phyloP scores from a whole-genome alignment of 306 rosid genomes.

The Ormosia semicastrata region DNA sequence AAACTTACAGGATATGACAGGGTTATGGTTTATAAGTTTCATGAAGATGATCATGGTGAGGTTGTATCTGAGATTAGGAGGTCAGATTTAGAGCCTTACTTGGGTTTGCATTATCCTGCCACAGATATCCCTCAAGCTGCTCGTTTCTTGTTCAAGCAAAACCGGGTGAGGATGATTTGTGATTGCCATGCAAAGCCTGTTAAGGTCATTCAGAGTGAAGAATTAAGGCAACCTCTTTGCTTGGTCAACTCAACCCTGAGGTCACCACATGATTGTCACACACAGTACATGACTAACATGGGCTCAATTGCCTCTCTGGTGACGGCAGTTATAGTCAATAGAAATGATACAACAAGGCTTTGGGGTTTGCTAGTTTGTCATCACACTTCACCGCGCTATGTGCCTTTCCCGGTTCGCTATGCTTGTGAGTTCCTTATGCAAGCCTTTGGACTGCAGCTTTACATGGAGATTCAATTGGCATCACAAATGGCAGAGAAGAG shows the following conservation, averaged over 20 bases:
- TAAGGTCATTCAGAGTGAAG: constrained; percentile 56
- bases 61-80: constrained; percentile 78
- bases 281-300: constrained; percentile 78
- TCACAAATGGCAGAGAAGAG: constrained; percentile 66
- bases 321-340: constrained; percentile 60
- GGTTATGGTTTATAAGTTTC: constrained; percentile 87
- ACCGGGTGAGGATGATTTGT: constrained; percentile 65
- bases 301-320: constrained; percentile 72
- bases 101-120: constrained; percentile 87
- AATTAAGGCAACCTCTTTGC: constrained; percentile 61
- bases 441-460: constrained; percentile 72
- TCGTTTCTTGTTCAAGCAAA: constrained; percentile 83
- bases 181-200: constrained; percentile 78
- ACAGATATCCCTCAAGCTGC: constrained; percentile 83
- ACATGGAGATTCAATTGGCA: constrained; percentile 76
- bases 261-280: constrained; percentile 73
- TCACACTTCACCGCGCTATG: constrained; percentile 64
- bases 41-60: constrained; percentile 90
- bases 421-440: constrained; percentile 88
- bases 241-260: constrained; percentile 86
- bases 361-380: constrained; percentile 95
- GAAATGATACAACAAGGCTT: constrained; percentile 53
- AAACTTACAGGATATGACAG: constrained; percentile 86
- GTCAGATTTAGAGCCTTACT: constrained; percentile 69
- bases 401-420: constrained; percentile 83